Base-by-base conservation (phyloP, 2,329 filamentous ascomycete genomes). In the Bipolaris gigantea region DNA sequence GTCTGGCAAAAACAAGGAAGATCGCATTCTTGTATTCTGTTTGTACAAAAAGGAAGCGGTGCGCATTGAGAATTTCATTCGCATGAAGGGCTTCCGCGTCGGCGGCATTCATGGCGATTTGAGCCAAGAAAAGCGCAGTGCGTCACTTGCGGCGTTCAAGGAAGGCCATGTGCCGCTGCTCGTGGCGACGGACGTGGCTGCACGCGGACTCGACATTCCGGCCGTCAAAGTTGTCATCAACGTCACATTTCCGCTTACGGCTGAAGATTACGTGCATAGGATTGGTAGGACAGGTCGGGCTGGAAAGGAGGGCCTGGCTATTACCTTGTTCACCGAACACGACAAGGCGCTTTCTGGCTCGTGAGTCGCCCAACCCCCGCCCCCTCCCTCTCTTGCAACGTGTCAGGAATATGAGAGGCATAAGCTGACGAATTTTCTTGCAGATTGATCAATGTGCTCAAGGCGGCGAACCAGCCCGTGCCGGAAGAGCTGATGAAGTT, bases 1-100 rank as follows among this genome's bases (percentile, higher is more conserved):
- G 65, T 86, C 83, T 56, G 88, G 89, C 48, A 81, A 82, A 60
- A 83, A 85, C 64, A 85, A 84, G 73, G 83, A 90, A 56, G 92
- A 97, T 70, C 87, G 90, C 52, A 92, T 97, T 61, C 78, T 97
- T 16, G 90, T 97, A 4, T 99, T 99, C 75, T 96, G 92, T 69
- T 78, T 99, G 55, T 99, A 99, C 83, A 99, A 99, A 80, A 99
- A 99, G 79, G 94, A 99, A 79, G 93, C 93, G 0, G 89, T 90
- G 6, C 87, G 94, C 19, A 84, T 99, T 7, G 93, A 97, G 76
- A 82, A 83, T 56, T 91, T 92, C 72, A 83, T 99, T 49, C 81
- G 85, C 60, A 82, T 84, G 52, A 89, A 89, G 71, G 91, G 92
- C 25, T 88, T 95, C 73, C 84, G 83, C 41, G 93, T 97, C 16